Evolutionary conservation across 2,329 filamentous ascomycete genomes (phyloP).

Genomic region (Penicillium sp.): DNA sequence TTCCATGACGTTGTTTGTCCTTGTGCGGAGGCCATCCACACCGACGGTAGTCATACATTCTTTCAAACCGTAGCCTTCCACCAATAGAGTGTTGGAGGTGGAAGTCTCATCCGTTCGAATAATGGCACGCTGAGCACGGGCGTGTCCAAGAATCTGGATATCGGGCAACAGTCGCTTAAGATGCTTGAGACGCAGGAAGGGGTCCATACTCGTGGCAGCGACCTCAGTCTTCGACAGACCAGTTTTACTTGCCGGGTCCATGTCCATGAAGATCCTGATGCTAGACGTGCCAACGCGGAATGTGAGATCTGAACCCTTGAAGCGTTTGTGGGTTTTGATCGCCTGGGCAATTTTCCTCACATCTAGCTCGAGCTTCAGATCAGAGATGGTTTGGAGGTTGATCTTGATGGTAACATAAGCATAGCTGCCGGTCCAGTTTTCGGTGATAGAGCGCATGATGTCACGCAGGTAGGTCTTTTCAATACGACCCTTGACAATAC

Average conservation of each 20-base stretch:
- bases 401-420: constrained; percentile 79
- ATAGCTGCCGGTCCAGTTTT: constrained; percentile 77
- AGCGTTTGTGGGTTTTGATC: constrained; percentile 77
- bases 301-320: constrained; percentile 66
- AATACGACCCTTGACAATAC: constrained; percentile 87
- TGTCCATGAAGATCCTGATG: constrained; percentile 71
- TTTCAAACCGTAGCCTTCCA: constrained; percentile 90
- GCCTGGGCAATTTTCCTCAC: constrained; percentile 71
- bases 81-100: constrained; percentile 71
- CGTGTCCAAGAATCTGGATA: constrained; percentile 87
- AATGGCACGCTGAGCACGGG: constrained; percentile 80
- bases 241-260: constrained; percentile 35
- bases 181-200: constrained; percentile 69
- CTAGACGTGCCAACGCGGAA: constrained; percentile 52
- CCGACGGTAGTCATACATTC: constrained; percentile 93
- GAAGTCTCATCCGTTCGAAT: constrained; percentile 75
- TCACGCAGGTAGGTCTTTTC: constrained; percentile 93
- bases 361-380: constrained; percentile 77
- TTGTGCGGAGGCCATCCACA: constrained; percentile 72
- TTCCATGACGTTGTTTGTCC: constrained; percentile 89
- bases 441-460: constrained; percentile 76
- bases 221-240: constrained; percentile 44
- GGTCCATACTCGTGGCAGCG: constrained; percentile 43
- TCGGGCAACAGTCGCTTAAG: constrained; percentile 78
- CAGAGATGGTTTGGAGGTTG: constrained; percentile 73